Base-by-base conservation (phyloP, 192 early-diverging fungal genomes). In the Coemansia sp. region DNA sequence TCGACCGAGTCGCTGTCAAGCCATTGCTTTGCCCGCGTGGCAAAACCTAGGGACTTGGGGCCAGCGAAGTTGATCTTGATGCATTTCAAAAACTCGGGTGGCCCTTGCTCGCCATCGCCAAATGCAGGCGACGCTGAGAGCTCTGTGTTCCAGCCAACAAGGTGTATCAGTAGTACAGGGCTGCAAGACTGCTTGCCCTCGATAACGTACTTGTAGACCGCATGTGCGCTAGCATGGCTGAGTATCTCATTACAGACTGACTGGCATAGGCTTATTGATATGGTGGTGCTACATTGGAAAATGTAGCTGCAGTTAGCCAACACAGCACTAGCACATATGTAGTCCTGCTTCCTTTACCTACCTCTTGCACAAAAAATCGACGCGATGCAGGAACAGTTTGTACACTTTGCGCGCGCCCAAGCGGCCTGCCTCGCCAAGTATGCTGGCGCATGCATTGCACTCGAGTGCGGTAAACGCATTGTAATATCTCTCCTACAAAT, bases 71-170 rank as follows among this genome's bases (percentile, higher is more conserved):
- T 35, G 3, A 77, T 60, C 55, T 77, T 77, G 40, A 59, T 49
- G 30, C 55, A 66, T 22, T 43, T 34, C 26, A 38, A 47, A 55
- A 62, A 71, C 36, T 21, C 15, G 17, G 17, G 14, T 15, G 8
- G 26, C 22, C 35, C 23, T 31, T 25, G 27, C 23, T n/a, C 9
- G 11, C 5, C 2, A 30, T 34, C 30, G 12, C 27, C 30, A 12
- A 27, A 3, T 8, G 11, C 10, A 28, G 53, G 28, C n/a, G 39
- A 39, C 9, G 69, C 54, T 17, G 47, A 22, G 2, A 77, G 55
- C 25, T 70, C 67, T 11, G 67, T 42, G 30, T 77, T 77, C 74
- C 74, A 77, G 8, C 67, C 74, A 38, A 66, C 67, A 12, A 77
- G 35, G 22, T 70, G 63, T 4, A 77, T 44, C 28, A 77, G 62